Evolutionary conservation across 106 monocot genomes (phyloP).

Genomic region (Hemerocallis citrina): DNA sequence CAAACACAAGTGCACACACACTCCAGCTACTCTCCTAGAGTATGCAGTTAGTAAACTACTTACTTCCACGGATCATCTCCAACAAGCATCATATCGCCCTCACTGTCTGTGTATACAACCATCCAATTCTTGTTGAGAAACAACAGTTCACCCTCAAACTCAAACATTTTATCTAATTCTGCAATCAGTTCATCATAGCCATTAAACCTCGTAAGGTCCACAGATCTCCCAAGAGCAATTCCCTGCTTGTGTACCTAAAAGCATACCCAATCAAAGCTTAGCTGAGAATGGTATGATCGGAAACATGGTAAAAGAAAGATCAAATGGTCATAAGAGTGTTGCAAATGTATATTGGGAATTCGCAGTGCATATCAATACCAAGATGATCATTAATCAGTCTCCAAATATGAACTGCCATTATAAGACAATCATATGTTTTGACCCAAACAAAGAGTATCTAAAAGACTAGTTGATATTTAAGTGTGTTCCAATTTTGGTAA

Average conservation of each 20-base stretch:
- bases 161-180: constrained; percentile 70
- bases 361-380: neutral
- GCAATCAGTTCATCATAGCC: constrained; percentile 42
- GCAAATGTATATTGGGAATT: neutral
- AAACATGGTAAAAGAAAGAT: neutral
- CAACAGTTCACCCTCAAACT: constrained; percentile 55
- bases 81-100: constrained; percentile 88
- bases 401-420: neutral
- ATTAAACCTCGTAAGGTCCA: constrained; percentile 61
- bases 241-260: constrained; percentile 77
- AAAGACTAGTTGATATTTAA: no score
- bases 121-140: constrained; percentile 42
- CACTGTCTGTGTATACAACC: constrained; percentile 66
- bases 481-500: no score
- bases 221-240: constrained; percentile 74
- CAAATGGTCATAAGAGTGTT: neutral
- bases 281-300: no score
- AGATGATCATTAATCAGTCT: neutral
- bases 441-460: neutral
- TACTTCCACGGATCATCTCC: constrained; percentile 84
- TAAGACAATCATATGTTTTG: neutral
- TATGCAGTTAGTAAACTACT: constrained; percentile 7
- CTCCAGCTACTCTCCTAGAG: neutral
- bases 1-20: neutral
- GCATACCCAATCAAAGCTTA: neutral